These are phyloP conservation scores for Clausena lansium DNA, from an alignment of 345 rosid species.

Conservation along the genomic window DNA sequence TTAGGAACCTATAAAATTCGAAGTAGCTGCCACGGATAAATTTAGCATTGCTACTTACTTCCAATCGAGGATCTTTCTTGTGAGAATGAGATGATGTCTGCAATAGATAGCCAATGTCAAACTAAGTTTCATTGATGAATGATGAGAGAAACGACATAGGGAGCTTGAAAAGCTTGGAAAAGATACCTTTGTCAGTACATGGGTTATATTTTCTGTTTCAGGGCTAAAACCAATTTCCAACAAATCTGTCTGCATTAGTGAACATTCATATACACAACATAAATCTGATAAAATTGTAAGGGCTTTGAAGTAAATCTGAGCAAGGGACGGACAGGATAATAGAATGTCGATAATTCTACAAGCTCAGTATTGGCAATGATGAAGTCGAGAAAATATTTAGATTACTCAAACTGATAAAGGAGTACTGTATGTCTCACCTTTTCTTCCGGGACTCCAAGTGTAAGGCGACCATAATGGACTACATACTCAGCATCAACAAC, in stretches of 20 bases:
- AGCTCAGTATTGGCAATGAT: not conserved
- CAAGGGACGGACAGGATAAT: not conserved
- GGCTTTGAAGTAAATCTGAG: not conserved
- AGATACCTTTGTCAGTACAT: not conserved
- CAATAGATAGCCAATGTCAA: not conserved
- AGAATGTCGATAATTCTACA: not conserved
- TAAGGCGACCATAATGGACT: slow-evolving; percentile 55
- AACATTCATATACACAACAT: not conserved
- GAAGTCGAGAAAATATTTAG: not conserved
- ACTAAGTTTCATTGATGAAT: not conserved
- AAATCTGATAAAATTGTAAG: too few relatives aligned
- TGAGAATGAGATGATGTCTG: slow-evolving; percentile 31
- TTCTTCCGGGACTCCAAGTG: slow-evolving; percentile 45
- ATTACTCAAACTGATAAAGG: not conserved
- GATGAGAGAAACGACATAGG: not conserved
- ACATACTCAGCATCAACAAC: slow-evolving; percentile 70
- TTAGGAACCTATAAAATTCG: not conserved
- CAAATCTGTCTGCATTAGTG: slow-evolving; percentile 2
- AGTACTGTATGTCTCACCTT: slow-evolving; percentile 29
- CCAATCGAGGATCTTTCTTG: slow-evolving; percentile 42
- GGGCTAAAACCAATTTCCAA: not conserved
- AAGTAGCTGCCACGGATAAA: not conserved
- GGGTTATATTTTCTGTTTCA: slow-evolving; percentile 8
- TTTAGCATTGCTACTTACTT: slow-evolving; percentile 32
- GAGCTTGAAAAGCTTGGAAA: not conserved